A percentile compares a stretch with the other conserved stretches of the same genome.
Conservation (phyloP, 2,329 filamentous ascomycete species). For the Fusarium sublunatum region DNA sequence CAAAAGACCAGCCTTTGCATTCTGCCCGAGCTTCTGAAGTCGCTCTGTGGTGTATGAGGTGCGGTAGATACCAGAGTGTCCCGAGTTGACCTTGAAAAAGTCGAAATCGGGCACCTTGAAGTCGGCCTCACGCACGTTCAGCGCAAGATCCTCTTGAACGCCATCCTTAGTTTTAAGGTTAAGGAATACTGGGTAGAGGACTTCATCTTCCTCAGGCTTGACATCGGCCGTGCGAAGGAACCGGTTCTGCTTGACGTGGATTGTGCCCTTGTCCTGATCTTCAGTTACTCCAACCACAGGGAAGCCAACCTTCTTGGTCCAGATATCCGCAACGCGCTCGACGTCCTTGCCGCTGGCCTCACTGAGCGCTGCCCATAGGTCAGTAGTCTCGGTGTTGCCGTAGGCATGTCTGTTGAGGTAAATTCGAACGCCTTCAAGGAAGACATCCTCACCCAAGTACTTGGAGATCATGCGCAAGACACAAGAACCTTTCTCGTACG, state of each 20-base stretch:
- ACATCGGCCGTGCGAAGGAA: conserved; percentile 94
- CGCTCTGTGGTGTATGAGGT: conserved; percentile 88
- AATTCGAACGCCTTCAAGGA: conserved; percentile 88
- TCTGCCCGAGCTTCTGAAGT: conserved; percentile 86
- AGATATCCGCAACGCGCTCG: conserved; percentile 90
- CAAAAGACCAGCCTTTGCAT: conserved; percentile 77
- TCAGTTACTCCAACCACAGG: conserved; percentile 88
- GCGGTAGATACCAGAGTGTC: conserved; percentile 92
- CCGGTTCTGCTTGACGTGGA: conserved; percentile 92
- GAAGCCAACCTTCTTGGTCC: conserved; percentile 96
- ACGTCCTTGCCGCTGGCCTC: conserved; percentile 93
- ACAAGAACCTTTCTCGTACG: conserved; percentile 95
- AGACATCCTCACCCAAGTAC: conserved; percentile 90
- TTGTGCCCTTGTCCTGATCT: conserved; percentile 71
- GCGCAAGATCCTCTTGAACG: conserved; percentile 78
- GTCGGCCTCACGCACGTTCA: conserved; percentile 71
- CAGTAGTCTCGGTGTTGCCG: conserved; percentile 89
- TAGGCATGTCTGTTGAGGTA: conserved; percentile 98
- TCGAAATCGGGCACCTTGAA: conserved; percentile 83
- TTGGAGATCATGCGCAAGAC: conserved; percentile 98
- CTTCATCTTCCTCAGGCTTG: conserved; percentile 90
- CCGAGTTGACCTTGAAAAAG: conserved; percentile 97
- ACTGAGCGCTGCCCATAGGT: conserved; percentile 88
- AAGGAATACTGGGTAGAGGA: conserved; percentile 89
- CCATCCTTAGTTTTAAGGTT: conserved; percentile 87